A percentile compares a stretch with the other conserved stretches of the same genome.
These are phyloP conservation scores for Ogataea hybrid DNA, from an alignment of 1,139 yeast species.

Conservation along the genomic window DNA sequence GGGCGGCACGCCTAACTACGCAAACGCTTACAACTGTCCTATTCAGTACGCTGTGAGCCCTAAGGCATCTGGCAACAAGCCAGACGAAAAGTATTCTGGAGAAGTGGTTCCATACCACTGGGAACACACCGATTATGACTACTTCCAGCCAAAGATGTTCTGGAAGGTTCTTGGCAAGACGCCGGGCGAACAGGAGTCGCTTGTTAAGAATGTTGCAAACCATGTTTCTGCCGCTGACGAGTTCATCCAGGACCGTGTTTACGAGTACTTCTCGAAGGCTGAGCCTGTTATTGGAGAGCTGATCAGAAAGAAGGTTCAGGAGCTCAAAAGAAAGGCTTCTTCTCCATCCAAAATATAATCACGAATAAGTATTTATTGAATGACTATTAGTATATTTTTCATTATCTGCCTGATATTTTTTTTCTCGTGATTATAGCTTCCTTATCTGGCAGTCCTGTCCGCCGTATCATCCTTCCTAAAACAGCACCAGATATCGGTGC, in stretches of 20 bases:
- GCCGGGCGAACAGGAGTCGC: conserved; percentile 76
- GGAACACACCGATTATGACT: conserved; percentile 62
- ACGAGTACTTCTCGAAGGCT: conserved; percentile 75
- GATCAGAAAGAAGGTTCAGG: conserved; percentile 62
- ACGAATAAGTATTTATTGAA: too few relatives aligned
- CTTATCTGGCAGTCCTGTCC: too few relatives aligned
- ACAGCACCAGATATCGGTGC: neutral
- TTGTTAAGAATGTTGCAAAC: conserved; percentile 80
- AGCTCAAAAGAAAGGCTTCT: too few relatives aligned
- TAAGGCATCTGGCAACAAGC: conserved; percentile 37
- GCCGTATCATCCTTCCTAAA: conserved; percentile 12
- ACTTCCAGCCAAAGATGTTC: conserved; percentile 60
- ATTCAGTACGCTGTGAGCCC: conserved; percentile 27
- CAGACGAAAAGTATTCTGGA: conserved; percentile 85
- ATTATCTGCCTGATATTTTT: too few relatives aligned
- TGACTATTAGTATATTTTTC: too few relatives aligned
- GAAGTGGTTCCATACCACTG: conserved; percentile 89
- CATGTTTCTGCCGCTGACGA: conserved; percentile 73
- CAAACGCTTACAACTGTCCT: conserved; percentile 48
- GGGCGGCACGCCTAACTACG: conserved; percentile 81
- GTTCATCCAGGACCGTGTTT: conserved; percentile 75
- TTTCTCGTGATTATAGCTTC: too few relatives aligned
- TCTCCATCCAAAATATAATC: too few relatives aligned
- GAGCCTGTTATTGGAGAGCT: conserved; percentile 59
- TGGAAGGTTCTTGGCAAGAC: conserved; percentile 76